Base-by-base conservation (phyloP, 2,329 filamentous ascomycete genomes). In the Tolypocladium paradoxum region DNA sequence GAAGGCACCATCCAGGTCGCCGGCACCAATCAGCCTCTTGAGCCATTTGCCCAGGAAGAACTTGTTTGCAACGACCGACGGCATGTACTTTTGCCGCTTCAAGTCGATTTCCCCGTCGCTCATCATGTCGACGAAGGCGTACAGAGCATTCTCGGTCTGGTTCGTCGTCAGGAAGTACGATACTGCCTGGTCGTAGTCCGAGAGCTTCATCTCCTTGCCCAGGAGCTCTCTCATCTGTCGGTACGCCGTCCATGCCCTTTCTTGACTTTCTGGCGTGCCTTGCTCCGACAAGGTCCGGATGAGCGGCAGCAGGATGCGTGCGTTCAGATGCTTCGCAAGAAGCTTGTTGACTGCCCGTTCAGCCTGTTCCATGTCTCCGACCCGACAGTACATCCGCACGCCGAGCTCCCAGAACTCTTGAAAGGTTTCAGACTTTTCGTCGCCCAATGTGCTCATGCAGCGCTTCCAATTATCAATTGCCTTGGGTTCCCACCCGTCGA, bases 31-130 rank as follows among this genome's bases (percentile, higher is more conserved):
- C 9, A 95, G 79, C 49, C 87, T 83, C 68, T 92, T 92, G 63
- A 95, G 78, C 91, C 90, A 96, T 61, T 89, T 91, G 35, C 85
- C 87, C 59, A 90, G 87, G 68, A 96, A 88, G 68, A 90, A 92
- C 57, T 85, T 84, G 67, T 95, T 93, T 49, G 72, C 74, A 38
- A 82, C 68, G 9, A 73, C 68, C 1, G 72, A 70, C 1, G 79
- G 78, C 53, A 82, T 68, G 20, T 65, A 61, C 50, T 68, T 68
- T 54, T 68, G 65, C 54, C 70, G 71, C 50, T 70, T 71, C 49
- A 80, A 62, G 53, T 80, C 73, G 52, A 82, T 67, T 46, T 73
- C 65, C 6, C 78, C 78, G 4, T 80, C 78, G 54, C 82, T 81
- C 83, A 95, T 90, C 90, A 96, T 95, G 65, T 96, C 89, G 60